phyloP scores from a whole-genome alignment of 2,329 filamentous ascomycete genomes.

The Zymoseptoria brevis region DNA sequence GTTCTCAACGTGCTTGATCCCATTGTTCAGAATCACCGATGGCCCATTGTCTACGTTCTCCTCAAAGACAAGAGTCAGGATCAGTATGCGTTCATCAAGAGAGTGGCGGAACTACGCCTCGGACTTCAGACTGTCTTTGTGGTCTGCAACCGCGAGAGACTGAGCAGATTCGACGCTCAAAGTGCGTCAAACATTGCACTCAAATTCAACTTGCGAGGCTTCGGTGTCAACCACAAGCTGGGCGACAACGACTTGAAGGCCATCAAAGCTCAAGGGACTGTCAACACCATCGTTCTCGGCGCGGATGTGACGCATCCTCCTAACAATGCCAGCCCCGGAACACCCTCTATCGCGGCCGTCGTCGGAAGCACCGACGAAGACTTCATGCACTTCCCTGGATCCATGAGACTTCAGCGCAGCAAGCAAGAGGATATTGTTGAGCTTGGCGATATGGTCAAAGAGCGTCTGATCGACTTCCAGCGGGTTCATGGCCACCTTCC shows the following conservation, averaged over 20 bases:
- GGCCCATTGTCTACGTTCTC: background rate
- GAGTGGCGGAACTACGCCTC: slow-evolving; percentile 9
- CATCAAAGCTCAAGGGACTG: slow-evolving; percentile 1
- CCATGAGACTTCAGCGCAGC: slow-evolving; percentile 28
- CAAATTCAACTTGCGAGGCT: slow-evolving; percentile 4
- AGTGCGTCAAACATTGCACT: slow-evolving; percentile 2
- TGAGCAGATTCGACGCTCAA: background rate
- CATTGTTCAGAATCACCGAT: background rate
- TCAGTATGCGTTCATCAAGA: slow-evolving; percentile 12
- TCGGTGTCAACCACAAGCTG: slow-evolving; percentile 1
- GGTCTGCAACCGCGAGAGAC: background rate
- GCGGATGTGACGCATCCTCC: slow-evolving; percentile 38
- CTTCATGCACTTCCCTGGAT: slow-evolving; percentile 30
- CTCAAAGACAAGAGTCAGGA: slow-evolving; percentile 2
- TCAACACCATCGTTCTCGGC: slow-evolving; percentile 34
- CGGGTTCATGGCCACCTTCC: slow-evolving; percentile 6
- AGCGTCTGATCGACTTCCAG: slow-evolving; percentile 19
- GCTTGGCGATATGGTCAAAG: slow-evolving; percentile 24
- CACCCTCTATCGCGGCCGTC: slow-evolving; percentile 36
- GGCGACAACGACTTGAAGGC: slow-evolving; percentile 7
- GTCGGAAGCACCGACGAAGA: slow-evolving; percentile 33
- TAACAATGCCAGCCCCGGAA: slow-evolving; percentile 3
- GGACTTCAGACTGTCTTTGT: slow-evolving; percentile 1
- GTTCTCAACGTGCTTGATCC: background rate
- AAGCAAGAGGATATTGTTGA: slow-evolving; percentile 24